Base-by-base conservation (phyloP, 2,329 filamentous ascomycete species). In the Talaromyces piceae region DNA sequence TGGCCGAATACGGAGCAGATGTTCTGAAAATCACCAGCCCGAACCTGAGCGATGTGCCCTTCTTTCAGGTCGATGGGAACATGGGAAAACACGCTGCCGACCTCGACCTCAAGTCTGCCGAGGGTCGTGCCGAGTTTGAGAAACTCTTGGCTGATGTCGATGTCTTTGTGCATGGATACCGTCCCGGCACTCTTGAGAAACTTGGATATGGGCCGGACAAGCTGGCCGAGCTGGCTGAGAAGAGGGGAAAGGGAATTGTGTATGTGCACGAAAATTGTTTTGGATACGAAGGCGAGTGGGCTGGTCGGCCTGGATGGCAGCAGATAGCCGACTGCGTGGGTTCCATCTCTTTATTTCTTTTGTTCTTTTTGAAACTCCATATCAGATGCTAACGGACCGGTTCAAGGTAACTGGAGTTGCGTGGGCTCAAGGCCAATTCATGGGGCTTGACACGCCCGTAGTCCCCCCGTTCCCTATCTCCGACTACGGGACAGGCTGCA, bases 181-280 rank as follows among this genome's bases (percentile, higher is more conserved):
- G 85, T 1, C 84, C 84, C 0, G 82, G 83, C 2, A 80, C 79
- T 2, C 66, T 88, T 16, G 78, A 79, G 12, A 77, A 76, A 45
- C 72, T 86, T 5, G 85, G 84, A 2, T 87, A 86, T 58, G 77
- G 81, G 2, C 74, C 80, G 0, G 63, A 74, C n/a, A 70, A 71
- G 23, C 72, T 87, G 8, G 67, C 76, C 0, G 67, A 76, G 4
- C 61, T 83, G 28, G 78, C 79, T 1, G 69, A 74, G 51, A 66
- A 73, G 52, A 74, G 83, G 16, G 76, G 78, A 3, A 81, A 77
- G 60, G 84, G 84, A 1, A 78, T 84, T 28, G 75, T 88, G 5
- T 86, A 86, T 59, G 81, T 87, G 6, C 77, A 79, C 28, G 84
- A 88, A 64, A 83, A 88, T 62, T 88, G 84, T 63, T 88, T 87